phyloP scores from a whole-genome alignment of 352 stramenopile genomes.

The Pythium diclinum region DNA sequence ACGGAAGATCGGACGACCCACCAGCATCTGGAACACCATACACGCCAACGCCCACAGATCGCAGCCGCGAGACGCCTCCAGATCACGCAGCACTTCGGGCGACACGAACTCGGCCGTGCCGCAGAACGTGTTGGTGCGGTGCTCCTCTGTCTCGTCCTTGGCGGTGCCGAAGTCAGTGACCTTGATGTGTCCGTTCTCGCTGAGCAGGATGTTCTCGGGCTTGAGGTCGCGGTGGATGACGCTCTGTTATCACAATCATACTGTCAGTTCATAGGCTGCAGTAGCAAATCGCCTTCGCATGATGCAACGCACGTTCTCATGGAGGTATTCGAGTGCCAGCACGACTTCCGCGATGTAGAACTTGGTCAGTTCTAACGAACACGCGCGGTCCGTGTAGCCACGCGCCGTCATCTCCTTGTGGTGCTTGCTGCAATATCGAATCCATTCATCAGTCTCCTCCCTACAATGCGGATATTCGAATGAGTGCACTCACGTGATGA shows the following conservation, averaged over 20 bases:
- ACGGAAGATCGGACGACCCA: too few relatives aligned
- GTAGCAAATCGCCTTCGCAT: neutral
- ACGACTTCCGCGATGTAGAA: slow-evolving; percentile 95
- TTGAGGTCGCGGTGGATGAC: slow-evolving; percentile 80
- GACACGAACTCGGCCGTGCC: slow-evolving; percentile 92
- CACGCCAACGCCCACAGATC: slow-evolving; percentile 30
- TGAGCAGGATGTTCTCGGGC: slow-evolving; percentile 71
- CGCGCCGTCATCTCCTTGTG: slow-evolving; percentile 62
- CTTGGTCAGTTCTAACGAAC: slow-evolving; percentile 78
- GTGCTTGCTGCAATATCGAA: slow-evolving; percentile 47
- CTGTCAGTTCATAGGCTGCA: too few relatives aligned
- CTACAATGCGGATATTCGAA: neutral
- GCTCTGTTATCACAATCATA: too few relatives aligned
- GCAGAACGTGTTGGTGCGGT: slow-evolving; percentile 85
- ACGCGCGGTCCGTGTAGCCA: slow-evolving; percentile 61
- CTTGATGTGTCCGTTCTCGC: slow-evolving; percentile 85
- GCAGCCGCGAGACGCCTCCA: slow-evolving; percentile 76
- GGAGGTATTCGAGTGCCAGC: slow-evolving; percentile 93
- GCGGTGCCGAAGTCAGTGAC: slow-evolving; percentile 90
- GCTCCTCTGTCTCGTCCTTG: slow-evolving; percentile 80
- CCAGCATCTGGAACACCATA: too few relatives aligned
- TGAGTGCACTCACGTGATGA: slow-evolving; percentile 64
- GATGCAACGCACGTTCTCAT: slow-evolving; percentile 55
- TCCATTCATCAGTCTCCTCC: neutral
- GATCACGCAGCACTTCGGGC: slow-evolving; percentile 86